phyloP scores from a whole-genome alignment of 345 rosid species.

The Rhodamnia rubescens region DNA sequence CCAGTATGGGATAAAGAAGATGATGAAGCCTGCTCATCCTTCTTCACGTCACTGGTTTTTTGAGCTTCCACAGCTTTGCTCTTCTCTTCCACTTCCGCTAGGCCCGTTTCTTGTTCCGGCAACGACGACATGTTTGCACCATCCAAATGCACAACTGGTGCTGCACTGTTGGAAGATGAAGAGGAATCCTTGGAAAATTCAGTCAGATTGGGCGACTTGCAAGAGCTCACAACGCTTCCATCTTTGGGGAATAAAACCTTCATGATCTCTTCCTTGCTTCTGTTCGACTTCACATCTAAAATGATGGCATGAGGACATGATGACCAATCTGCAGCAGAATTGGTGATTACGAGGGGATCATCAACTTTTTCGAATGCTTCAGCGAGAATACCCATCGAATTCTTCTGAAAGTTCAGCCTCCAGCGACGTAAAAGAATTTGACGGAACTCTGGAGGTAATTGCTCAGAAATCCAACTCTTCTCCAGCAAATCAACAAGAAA shows the following conservation, averaged over 20 bases:
- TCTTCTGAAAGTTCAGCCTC: background rate
- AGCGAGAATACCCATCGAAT: background rate
- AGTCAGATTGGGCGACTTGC: background rate
- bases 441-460: constrained; percentile 9
- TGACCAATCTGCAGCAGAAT: background rate
- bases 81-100: background rate
- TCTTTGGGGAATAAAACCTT: constrained; percentile 6
- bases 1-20: background rate
- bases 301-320: constrained; percentile 1
- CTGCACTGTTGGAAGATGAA: background rate
- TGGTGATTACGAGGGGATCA: constrained; percentile 22
- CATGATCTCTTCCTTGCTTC: constrained; percentile 13
- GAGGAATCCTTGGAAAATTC: background rate
- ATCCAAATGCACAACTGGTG: background rate
- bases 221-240: background rate
- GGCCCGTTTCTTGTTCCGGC: background rate
- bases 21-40: background rate
- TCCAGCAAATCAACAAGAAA: constrained; percentile 8
- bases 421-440: background rate
- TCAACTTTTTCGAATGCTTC: constrained; percentile 15
- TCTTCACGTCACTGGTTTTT: background rate
- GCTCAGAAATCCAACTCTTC: background rate
- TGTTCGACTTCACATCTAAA: constrained; percentile 14
- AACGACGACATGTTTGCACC: background rate
- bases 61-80: background rate